A percentile compares a stretch with the other conserved stretches of the same genome.
Evolutionary conservation across 345 rosid genomes (phyloP).

Genomic region (Brassica cretica): DNA sequence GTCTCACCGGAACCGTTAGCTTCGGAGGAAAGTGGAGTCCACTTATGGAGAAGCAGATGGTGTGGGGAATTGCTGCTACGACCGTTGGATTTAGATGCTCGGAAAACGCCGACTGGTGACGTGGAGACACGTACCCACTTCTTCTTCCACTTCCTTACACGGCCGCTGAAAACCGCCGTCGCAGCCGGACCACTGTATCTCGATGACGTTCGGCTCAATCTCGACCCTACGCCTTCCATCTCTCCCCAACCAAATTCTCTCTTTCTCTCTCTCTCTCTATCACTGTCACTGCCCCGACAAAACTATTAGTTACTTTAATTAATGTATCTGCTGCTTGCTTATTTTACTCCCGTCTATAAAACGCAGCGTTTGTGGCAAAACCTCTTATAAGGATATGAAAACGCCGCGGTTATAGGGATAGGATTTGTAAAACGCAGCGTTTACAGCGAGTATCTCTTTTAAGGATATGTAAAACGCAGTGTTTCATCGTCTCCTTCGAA

Average conservation of each 20-base stretch:
- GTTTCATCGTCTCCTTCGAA: slow-evolving; percentile 11
- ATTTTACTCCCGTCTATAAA: neutral
- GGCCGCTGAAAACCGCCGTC: slow-evolving; percentile 78
- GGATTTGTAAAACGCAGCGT: slow-evolving; percentile 9
- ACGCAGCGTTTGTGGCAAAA: neutral
- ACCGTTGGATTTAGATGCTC: slow-evolving; percentile 54
- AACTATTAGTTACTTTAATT: slow-evolving; percentile 12
- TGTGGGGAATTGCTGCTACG: slow-evolving; percentile 40
- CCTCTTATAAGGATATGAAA: neutral
- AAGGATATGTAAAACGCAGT: neutral
- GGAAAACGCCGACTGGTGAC: slow-evolving; percentile 41
- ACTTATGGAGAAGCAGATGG: slow-evolving; percentile 78
- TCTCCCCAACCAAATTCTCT: neutral
- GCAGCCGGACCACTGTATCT: slow-evolving; percentile 67
- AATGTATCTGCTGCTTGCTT: neutral
- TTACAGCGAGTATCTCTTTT: neutral
- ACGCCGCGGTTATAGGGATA: neutral
- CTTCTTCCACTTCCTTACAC: slow-evolving; percentile 96
- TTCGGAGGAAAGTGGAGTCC: slow-evolving; percentile 74
- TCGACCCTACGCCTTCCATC: slow-evolving; percentile 91
- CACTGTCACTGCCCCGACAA: slow-evolving; percentile 1
- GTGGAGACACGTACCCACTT: slow-evolving; percentile 90
- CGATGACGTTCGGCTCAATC: slow-evolving; percentile 80
- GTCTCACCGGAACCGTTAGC: slow-evolving; percentile 45
- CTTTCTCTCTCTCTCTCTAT: slow-evolving; percentile 11